These are phyloP conservation scores for peach (Prunus persica) DNA, from an alignment of 306 rosid species.

Conservation along the genomic window DNA sequence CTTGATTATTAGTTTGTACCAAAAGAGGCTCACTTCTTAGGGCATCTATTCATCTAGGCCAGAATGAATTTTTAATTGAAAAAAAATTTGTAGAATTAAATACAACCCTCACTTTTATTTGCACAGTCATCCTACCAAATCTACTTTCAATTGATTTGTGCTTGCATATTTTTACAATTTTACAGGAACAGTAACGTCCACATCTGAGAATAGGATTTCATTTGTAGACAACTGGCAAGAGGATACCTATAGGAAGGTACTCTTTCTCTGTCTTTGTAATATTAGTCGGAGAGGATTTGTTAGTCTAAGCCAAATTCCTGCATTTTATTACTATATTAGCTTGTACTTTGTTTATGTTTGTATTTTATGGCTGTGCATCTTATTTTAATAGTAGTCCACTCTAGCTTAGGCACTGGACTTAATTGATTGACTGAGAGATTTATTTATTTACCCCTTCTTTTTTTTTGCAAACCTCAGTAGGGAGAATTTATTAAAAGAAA, in stretches of 20 bases:
- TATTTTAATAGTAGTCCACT: too few relatives aligned
- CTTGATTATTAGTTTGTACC: not conserved
- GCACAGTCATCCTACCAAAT: not conserved
- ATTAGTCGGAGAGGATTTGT: too few relatives aligned
- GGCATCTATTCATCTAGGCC: not conserved
- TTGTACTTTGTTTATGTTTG: too few relatives aligned
- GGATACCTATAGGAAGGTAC: constrained; percentile 71
- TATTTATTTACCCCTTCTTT: too few relatives aligned
- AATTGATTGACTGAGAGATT: too few relatives aligned
- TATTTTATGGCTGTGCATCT: too few relatives aligned
- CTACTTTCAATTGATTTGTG: not conserved
- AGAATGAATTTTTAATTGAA: not conserved
- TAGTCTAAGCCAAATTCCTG: too few relatives aligned
- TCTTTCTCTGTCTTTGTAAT: constrained; percentile 1
- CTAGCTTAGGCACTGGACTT: too few relatives aligned
- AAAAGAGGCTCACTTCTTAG: not conserved
- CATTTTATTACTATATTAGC: too few relatives aligned
- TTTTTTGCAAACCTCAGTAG: too few relatives aligned
- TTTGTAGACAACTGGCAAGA: constrained; percentile 71
- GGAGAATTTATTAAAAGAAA: too few relatives aligned
- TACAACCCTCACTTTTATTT: not conserved
- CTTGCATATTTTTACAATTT: constrained; percentile 20
- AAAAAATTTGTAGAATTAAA: not conserved
- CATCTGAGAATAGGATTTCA: constrained; percentile 55
- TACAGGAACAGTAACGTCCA: constrained; percentile 62